phyloP scores from a whole-genome alignment of 805 yeast species.

The Wickerhamomyces kurtzmanii region DNA sequence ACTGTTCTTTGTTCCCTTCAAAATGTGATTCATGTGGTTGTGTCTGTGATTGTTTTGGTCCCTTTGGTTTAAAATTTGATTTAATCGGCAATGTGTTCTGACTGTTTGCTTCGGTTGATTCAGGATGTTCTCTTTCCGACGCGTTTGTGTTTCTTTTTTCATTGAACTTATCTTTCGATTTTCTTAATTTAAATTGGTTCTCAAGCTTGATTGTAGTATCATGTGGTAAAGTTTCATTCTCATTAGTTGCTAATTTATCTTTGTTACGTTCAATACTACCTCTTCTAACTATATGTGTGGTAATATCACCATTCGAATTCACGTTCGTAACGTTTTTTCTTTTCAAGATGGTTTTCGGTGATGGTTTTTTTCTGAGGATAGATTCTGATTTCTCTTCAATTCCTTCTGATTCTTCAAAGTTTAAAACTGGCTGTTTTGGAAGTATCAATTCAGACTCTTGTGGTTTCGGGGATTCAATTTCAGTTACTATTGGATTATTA shows the following conservation, averaged over 20 bases:
- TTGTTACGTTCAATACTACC: slow-evolving; percentile 1
- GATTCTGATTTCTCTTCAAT: slow-evolving; percentile 2
- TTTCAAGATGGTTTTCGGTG: slow-evolving; percentile 8
- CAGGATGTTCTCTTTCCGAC: no score
- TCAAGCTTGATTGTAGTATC: neutral
- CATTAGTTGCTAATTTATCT: neutral
- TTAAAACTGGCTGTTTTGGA: slow-evolving; percentile 6
- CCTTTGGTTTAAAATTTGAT: slow-evolving; percentile 1
- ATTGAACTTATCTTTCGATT: slow-evolving; percentile 1
- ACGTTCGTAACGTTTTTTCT: slow-evolving; percentile 5
- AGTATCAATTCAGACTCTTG: slow-evolving; percentile 5
- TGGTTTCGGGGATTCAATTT: neutral
- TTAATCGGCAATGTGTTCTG: no score
- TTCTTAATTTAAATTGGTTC: slow-evolving; percentile 3
- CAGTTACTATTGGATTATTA: neutral
- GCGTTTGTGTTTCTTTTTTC: slow-evolving; percentile 1
- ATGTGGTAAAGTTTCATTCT: neutral
- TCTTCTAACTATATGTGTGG: slow-evolving; percentile 1
- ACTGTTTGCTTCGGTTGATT: no score
- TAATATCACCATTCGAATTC: slow-evolving; percentile 1
- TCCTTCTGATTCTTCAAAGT: slow-evolving; percentile 2
- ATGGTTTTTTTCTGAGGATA: slow-evolving; percentile 2
- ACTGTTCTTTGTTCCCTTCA: slow-evolving; percentile 2
- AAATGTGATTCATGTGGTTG: no score
- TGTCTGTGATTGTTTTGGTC: slow-evolving; percentile 2